Evolutionary conservation across 352 stramenopile genomes (phyloP), one percentile per base, ranked within the genome.

Genomic region (Pythium rishiriense): DNA sequence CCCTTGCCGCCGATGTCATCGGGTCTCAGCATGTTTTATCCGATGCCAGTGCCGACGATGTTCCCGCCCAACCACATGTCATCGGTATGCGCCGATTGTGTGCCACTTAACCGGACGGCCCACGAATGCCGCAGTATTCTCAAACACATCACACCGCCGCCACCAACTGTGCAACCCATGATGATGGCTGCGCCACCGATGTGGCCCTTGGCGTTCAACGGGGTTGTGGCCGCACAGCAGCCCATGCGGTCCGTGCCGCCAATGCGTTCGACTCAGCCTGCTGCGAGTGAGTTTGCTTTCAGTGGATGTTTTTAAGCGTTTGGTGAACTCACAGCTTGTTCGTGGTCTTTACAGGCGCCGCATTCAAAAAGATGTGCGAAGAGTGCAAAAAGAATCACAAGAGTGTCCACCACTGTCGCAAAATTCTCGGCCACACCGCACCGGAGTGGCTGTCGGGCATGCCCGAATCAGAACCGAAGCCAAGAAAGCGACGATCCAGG

Each of bases 291-390:
- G 53, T 62, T 22, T 25, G 3, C 17, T 22, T 31, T 22, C 19
- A 43, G 12, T 62, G 19, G 2, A 3, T 39, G 33, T 39, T 9
- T 14, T 39, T 11, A 35, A 35, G 5, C 31, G 31, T 10, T 35
- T 35, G 5, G 31, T 35, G 31, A 35, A 35, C 31, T 35, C 31
- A 35, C 31, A 35, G 10, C 14, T 17, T n/a, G 37, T 43, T 21
- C 7, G 17, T 39, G 33, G 3, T 39, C 37, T 43, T 12, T 2
- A n/a, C 8, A 60, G 53, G 41, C 26, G 31, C 53, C 1, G 9
- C 59, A 26, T 85, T 88, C 54, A 86, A 86, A 58, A 73, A 79
- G 45, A 83, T 90, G 70, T 93, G 84, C 29, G 79, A 85, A 56
- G 75, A 84, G 6, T 93, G 84, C 56, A 76, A 79, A 12, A 86